phyloP scores from a whole-genome alignment of 805 yeast genomes.

The Kazachstania kunashirensis region DNA sequence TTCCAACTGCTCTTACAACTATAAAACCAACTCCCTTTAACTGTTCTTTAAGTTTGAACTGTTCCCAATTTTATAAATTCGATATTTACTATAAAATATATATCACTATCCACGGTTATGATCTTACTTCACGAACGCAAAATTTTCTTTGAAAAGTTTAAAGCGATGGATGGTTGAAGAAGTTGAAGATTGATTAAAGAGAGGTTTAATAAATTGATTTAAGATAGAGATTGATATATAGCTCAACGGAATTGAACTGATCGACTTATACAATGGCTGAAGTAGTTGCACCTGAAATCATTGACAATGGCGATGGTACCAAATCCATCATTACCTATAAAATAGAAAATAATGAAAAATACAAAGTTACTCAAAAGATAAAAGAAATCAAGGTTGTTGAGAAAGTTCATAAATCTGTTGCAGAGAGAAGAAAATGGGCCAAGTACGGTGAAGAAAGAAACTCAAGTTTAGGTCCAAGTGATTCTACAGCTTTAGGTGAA shows the following conservation, averaged over 20 bases:
- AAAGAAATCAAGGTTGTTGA: constrained; percentile 69
- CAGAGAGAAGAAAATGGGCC: constrained; percentile 79
- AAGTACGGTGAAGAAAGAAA: constrained; percentile 77
- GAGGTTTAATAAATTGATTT: too few relatives aligned
- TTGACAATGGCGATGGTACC: constrained; percentile 76
- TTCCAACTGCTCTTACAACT: too few relatives aligned
- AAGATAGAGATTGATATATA: not conserved
- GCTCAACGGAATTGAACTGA: not conserved
- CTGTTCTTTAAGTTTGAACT: too few relatives aligned
- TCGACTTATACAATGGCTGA: constrained; percentile 37
- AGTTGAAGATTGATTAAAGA: too few relatives aligned
- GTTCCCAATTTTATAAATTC: too few relatives aligned
- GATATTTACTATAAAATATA: too few relatives aligned
- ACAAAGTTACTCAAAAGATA: constrained; percentile 78
- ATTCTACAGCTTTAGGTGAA: constrained; percentile 82
- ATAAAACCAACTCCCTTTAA: too few relatives aligned
- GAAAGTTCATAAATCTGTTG: constrained; percentile 74
- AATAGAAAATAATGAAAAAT: constrained; percentile 71
- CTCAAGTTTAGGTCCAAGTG: constrained; percentile 76
- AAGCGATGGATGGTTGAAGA: too few relatives aligned
- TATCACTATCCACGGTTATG: too few relatives aligned
- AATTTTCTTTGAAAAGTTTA: too few relatives aligned
- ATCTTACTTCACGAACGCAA: too few relatives aligned
- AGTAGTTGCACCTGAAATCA: constrained; percentile 64
- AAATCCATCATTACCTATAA: constrained; percentile 76